A percentile compares a stretch with the other conserved stretches of the same genome.
Conservation (phyloP, 1,284 basidiomycete species). For the Malassezia vespertilionis region DNA sequence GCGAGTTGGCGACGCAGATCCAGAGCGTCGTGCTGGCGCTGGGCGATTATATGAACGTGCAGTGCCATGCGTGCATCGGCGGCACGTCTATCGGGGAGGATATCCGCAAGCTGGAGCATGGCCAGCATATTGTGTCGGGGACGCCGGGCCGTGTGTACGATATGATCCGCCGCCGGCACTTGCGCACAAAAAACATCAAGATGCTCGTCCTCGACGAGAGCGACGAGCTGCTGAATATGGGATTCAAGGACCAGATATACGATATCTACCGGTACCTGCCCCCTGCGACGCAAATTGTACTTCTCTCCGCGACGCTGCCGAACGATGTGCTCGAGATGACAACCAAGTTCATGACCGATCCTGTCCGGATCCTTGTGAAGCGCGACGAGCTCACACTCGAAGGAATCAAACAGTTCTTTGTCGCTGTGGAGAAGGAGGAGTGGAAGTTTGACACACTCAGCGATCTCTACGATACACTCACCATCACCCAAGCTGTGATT, state of each 20-base stretch:
- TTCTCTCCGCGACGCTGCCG: slow-evolving; percentile 87
- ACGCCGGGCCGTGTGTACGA: slow-evolving; percentile 98
- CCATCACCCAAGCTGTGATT: slow-evolving; percentile 98
- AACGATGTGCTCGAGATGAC: slow-evolving; percentile 99
- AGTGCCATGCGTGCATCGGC: slow-evolving; percentile 94
- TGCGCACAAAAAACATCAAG: slow-evolving; percentile 96
- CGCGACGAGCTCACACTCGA: slow-evolving; percentile 98
- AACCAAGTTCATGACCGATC: slow-evolving; percentile 99
- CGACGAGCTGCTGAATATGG: slow-evolving; percentile 92
- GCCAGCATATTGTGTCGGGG: slow-evolving; percentile 92
- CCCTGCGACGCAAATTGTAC: slow-evolving; percentile 92
- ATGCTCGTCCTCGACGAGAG: slow-evolving; percentile 98
- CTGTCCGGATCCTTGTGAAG: slow-evolving; percentile 95
- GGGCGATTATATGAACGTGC: slow-evolving; percentile 98
- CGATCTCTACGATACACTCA: slow-evolving; percentile 90
- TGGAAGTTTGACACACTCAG: slow-evolving; percentile 99
- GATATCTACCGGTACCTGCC: slow-evolving; percentile 98
- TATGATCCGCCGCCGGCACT: slow-evolving; percentile 90
- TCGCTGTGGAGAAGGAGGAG: slow-evolving; percentile 98
- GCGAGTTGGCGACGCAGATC: slow-evolving; percentile 63
- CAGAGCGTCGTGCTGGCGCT: slow-evolving; percentile 95
- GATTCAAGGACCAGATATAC: slow-evolving; percentile 99
- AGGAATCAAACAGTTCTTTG: slow-evolving; percentile 99
- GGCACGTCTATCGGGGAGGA: slow-evolving; percentile 96
- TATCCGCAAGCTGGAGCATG: slow-evolving; percentile 94